Evolutionary conservation across 768 basidiomycete genomes (phyloP), one percentile per base, ranked within the genome.

Genomic region (Peribolospora kevripleyi): DNA sequence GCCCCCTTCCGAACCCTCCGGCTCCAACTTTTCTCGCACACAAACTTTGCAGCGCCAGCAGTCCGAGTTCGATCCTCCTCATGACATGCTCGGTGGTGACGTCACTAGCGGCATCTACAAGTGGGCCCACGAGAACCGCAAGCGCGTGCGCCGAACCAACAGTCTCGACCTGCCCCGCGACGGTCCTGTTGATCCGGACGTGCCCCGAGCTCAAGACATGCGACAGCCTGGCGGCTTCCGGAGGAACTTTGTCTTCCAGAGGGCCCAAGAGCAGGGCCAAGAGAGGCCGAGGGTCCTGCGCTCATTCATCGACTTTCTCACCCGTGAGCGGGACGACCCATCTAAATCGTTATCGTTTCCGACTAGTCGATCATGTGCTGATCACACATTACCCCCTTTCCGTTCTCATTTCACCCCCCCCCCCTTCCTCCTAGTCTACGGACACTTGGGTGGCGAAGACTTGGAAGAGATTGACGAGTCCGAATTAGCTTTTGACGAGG

Each of bases 181-280:
- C 56, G 74, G 13, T 80, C 84, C 45, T 71, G 81, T n/a, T 57
- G 50, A 43, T 56, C 54, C 45, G 59, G 36, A 57, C 64, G 47
- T 75, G 84, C 63, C 84, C 90, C 14, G 81, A 75, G 3, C 83
- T 93, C 55, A 81, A 88, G 62, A 90, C 61, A 87, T 97, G 53
- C 85, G 86, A 58, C 84, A 91, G 64, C 91, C 90, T 0, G 90
- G 90, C 54, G 90, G 88, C 1, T 93, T 95, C 68, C 74, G 90
- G 61, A 74, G 90, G 53, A 85, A 90, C 66, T 93, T 85, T 66
- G 72, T 95, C 6, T 69, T 80, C 40, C 67, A 82, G 55, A 77
- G 75, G 51, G 80, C 84, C 3, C 75, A 74, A 50, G 80, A 81
- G 58, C 76, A 79, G 56, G 78, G 77, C 7, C 63, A 67, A 25